Base-by-base conservation (phyloP, 169 alveolate genomes). In the Miamiensis avidus region DNA sequence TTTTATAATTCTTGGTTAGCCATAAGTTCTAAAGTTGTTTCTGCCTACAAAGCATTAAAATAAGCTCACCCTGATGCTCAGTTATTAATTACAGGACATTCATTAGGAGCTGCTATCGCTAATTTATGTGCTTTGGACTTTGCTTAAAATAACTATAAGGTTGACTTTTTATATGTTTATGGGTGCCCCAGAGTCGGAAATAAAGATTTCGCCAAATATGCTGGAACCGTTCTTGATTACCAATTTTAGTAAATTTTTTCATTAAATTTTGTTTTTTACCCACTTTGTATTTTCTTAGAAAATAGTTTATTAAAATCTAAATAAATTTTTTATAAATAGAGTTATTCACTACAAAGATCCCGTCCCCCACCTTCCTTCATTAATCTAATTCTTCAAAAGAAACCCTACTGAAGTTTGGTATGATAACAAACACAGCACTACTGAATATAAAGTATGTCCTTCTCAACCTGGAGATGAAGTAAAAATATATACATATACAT, bases 151-250 rank as follows among this genome's bases (percentile, higher is more conserved):
- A 29, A 34, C 64, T 49, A 34, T 26, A 65, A 31, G 0, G 78
- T 65, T 25, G 75, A 84, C 25, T 29, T 32, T 73, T 75, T 84
- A 31, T 84, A 84, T 75, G 33, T 0, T 26, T 83, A 49, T 65
- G 89, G 89, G 27, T 31, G 84, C 25, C 89, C 89, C 29, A 84
- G 89, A 72, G 64, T 78, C n/a, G 89, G 89, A 31, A 84, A 84
- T 72, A 72, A 76, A 25, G 82, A 28, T 28, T 84, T 76, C 72
- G 76, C 72, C 28, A 78, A 84, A 28, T 76, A 76, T 64, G 89
- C 65, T 73, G 87, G 75, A 4, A 11, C 69, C 20, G 69, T 49
- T 49, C 20, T 49, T 4, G 26, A n/a, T n/a, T n/a, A n/a, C n/a
- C n/a, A n/a, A n/a, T n/a, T n/a, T n/a, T n/a, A n/a, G n/a, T n/a